Conservation (phyloP, 768 basidiomycete species). For the Serpula lacrymans region DNA sequence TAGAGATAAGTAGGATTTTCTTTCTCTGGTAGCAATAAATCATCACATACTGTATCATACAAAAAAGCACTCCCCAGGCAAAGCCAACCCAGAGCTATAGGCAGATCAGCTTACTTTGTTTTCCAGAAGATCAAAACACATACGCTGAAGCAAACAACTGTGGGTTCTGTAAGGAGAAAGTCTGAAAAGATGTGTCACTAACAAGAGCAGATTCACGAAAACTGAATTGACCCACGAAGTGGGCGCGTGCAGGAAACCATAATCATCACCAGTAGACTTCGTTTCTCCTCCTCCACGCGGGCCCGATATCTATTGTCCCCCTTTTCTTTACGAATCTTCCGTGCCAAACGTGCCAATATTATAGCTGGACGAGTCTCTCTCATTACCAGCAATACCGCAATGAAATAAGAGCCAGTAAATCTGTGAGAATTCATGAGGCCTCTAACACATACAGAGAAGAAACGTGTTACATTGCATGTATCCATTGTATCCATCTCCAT, state of each 20-base stretch:
- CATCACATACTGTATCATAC: constrained; percentile 53
- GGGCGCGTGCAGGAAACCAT: constrained; percentile 70
- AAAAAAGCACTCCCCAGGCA: constrained; percentile 73
- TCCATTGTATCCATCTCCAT: constrained; percentile 88
- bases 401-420: constrained; percentile 46
- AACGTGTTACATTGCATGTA: constrained; percentile 55
- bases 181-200: constrained; percentile 9
- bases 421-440: constrained; percentile 29
- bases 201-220: not conserved
- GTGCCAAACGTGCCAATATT: constrained; percentile 63
- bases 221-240: constrained; percentile 50
- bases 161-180: constrained; percentile 49
- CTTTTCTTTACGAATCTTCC: constrained; percentile 58
- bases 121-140: constrained; percentile 14
- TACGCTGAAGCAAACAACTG: constrained; percentile 72
- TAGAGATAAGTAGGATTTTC: too few relatives aligned
- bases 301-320: constrained; percentile 63
- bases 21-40: too few relatives aligned
- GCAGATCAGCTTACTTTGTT: not conserved
- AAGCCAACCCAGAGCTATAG: constrained; percentile 68
- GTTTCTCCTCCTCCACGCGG: constrained; percentile 60
- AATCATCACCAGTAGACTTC: constrained; percentile 54
- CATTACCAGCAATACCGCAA: constrained; percentile 53
- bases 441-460: not conserved
- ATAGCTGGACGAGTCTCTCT: constrained; percentile 73